These are phyloP conservation scores for Trichophyton schoenleinii DNA, from an alignment of 2,329 filamentous ascomycete genomes.

Conservation along the genomic window DNA sequence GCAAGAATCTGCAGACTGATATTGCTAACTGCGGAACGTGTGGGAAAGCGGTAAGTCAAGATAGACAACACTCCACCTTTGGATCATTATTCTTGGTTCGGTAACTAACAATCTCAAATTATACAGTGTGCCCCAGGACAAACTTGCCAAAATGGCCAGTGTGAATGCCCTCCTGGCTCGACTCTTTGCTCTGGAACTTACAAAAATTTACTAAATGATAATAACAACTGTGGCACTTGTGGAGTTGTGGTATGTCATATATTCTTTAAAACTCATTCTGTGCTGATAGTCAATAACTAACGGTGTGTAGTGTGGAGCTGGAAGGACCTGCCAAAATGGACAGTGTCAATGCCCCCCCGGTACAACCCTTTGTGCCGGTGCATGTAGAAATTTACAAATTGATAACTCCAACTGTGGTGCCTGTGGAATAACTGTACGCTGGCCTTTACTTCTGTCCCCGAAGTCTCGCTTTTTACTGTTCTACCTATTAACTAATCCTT, in stretches of 20 bases:
- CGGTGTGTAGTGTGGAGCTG: not conserved
- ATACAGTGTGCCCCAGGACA: not conserved
- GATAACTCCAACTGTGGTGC: not conserved
- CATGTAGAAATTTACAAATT: not conserved
- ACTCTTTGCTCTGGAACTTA: not conserved
- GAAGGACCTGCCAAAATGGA: not conserved
- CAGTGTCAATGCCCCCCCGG: not conserved
- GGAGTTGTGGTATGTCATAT: not conserved
- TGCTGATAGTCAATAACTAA: not conserved
- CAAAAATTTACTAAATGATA: not conserved
- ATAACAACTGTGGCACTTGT: not conserved
- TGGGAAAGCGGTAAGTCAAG: not conserved
- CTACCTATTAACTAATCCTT: not conserved
- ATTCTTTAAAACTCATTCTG: not conserved
- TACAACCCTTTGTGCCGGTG: not conserved
- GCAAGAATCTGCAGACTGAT: not conserved
- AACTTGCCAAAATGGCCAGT: not conserved
- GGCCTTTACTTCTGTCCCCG: no score
- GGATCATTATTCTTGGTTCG: not conserved
- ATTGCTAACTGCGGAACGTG: not conserved
- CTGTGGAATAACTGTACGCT: not conserved
- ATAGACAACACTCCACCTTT: not conserved
- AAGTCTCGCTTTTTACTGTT: not conserved
- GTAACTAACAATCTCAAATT: not conserved
- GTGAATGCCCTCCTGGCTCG: not conserved